Evolutionary conservation across 176 grass and related monocot genomes (phyloP).

Genomic region (Neostapfia colusana): DNA sequence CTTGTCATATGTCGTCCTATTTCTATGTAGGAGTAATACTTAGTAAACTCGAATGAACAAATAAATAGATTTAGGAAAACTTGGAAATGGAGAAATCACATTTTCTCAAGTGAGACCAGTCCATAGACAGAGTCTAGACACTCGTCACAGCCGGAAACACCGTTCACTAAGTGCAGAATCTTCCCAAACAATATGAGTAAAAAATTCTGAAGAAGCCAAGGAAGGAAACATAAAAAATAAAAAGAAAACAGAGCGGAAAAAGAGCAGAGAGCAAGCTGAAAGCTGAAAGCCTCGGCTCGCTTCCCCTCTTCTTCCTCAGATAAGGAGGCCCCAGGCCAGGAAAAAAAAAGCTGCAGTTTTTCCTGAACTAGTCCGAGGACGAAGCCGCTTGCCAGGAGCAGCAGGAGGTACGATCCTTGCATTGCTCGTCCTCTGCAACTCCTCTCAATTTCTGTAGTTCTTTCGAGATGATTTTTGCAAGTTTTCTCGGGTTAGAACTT

Average conservation of each 20-base stretch:
- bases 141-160: background rate
- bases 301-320: conserved; percentile 30
- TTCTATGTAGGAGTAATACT: background rate
- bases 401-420: conserved; percentile 38
- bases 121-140: conserved; percentile 4
- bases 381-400: conserved; percentile 4
- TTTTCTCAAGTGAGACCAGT: background rate
- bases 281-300: conserved; percentile 15
- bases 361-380: conserved; percentile 8
- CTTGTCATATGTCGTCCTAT: background rate
- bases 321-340: conserved; percentile 33
- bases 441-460: background rate
- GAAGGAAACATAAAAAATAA: background rate
- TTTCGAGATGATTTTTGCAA: conserved; percentile 15
- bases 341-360: conserved; percentile 32
- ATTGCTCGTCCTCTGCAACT: background rate
- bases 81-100: background rate
- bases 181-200: conserved; percentile 24
- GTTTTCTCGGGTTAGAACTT: background rate
- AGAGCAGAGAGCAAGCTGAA: background rate
- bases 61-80: background rate
- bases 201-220: conserved; percentile 11
- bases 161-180: conserved; percentile 29
- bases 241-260: conserved; percentile 6
- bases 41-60: background rate